Base-by-base conservation (phyloP, 2,329 filamentous ascomycete genomes). In the Colletotrichum lupini region DNA sequence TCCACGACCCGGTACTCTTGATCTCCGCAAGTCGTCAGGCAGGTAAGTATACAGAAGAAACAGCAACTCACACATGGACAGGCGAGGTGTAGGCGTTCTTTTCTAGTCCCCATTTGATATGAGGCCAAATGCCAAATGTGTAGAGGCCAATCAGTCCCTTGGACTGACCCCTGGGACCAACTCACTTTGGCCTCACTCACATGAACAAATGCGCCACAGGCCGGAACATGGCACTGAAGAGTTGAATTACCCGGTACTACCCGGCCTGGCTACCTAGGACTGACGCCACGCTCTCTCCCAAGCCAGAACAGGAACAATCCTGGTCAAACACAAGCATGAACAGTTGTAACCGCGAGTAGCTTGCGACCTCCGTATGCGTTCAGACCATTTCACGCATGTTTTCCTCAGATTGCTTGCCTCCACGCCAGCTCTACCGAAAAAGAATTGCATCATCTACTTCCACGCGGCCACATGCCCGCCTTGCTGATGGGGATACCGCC, bases 251-350 rank as follows among this genome's bases (percentile, higher is more conserved):
- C 61, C 42, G 67, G 71, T 64, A 69, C 61, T 66, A 61, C 67
- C 67, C 57, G 67, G 67, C 56, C 71, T 73, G 61, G 71, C 67
- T 71, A 71, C 71, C 67, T 71, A 56, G 53, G 67, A 58, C 68
- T 68, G 61, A 71, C 67, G 71, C 60, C 60, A 55, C 60, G 67
- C 71, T 71, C 58, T 69, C 46, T 66, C 66, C 49, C 55, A 19
- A 68, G 60, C 55, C 60, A 60, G 59, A 57, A 70, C 65, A 49
- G 37, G 61, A 65, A 61, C 67, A 56, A 49, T 46, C 56, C 53
- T 49, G 60, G 60, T 59, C 49, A 57, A 68, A 52, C 56, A 71
- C 56, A 71, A 70, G 59, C 66, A 65, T 66, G 24, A 55, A 32
- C 49, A 49, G 57, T n/a, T 71, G 67, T 26, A 66, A 66, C 71